Conservation (phyloP, 352 stramenopile genomes). For the Globisporangium viniferum region DNA sequence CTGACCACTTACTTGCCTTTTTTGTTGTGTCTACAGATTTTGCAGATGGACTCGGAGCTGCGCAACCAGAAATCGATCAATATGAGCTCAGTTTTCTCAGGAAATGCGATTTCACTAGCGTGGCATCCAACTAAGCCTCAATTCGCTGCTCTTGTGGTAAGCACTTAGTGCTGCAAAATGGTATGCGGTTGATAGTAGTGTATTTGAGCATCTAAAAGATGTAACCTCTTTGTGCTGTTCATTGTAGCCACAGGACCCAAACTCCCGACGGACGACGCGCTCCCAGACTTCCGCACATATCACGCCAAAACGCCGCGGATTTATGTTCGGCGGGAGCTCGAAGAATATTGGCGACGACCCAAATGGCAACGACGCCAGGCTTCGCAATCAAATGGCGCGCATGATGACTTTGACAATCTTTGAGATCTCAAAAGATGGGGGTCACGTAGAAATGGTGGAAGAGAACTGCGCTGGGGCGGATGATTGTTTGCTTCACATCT, state of each 20-base stretch:
- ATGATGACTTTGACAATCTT: constrained; percentile 37
- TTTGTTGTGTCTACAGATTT: constrained; percentile 28
- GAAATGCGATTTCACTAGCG: constrained; percentile 57
- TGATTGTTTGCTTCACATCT: constrained; percentile 64
- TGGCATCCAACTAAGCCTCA: constrained; percentile 50
- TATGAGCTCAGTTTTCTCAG: constrained; percentile 53
- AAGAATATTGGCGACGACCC: constrained; percentile 32
- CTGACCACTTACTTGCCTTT: neutral
- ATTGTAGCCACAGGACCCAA: constrained; percentile 55
- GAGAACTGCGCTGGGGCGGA: constrained; percentile 47
- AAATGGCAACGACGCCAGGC: constrained; percentile 23
- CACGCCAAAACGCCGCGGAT: constrained; percentile 43
- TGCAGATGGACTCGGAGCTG: constrained; percentile 67
- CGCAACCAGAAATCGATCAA: constrained; percentile 62
- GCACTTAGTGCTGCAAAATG: neutral
- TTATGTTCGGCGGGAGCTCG: constrained; percentile 63
- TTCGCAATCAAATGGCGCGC: constrained; percentile 37
- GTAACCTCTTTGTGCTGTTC: neutral
- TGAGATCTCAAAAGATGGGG: constrained; percentile 27
- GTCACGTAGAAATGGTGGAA: constrained; percentile 48
- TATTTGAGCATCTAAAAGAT: neutral
- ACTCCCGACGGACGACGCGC: constrained; percentile 32
- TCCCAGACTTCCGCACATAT: constrained; percentile 33
- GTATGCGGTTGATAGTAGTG: neutral
- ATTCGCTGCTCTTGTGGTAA: constrained; percentile 56